phyloP scores from a whole-genome alignment of 2,329 filamentous ascomycete genomes.

The Biscogniauxia marginata region DNA sequence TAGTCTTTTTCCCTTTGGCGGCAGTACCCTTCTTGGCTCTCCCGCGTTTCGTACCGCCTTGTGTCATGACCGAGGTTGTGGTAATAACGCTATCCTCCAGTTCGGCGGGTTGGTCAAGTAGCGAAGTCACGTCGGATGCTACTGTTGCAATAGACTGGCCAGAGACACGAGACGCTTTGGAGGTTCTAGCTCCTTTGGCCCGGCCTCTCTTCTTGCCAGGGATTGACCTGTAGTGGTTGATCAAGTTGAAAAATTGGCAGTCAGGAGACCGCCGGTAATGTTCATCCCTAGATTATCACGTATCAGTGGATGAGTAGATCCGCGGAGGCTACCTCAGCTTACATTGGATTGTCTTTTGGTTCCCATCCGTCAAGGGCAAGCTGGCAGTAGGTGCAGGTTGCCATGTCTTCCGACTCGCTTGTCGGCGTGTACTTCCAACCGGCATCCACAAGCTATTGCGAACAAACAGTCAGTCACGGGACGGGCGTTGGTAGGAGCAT shows the following conservation, averaged over 20 bases:
- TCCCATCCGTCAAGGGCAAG: constrained; percentile 94
- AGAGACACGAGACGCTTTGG: constrained; percentile 68
- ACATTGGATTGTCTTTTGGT: constrained; percentile 84
- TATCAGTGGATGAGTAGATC: constrained; percentile 7
- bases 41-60: constrained; percentile 47
- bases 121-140: constrained; percentile 48
- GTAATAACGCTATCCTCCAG: constrained; percentile 61
- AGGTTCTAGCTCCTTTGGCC: constrained; percentile 56
- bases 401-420: constrained; percentile 80
- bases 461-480: constrained; percentile 20
- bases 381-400: constrained; percentile 87
- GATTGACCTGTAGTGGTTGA: constrained; percentile 50
- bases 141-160: constrained; percentile 54
- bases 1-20: constrained; percentile 45
- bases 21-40: constrained; percentile 56
- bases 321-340: constrained; percentile 34
- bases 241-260: constrained; percentile 79
- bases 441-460: constrained; percentile 72
- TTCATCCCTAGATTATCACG: constrained; percentile 62
- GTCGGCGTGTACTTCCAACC: constrained; percentile 94
- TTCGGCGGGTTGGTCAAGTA: constrained; percentile 47
- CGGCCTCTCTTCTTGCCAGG: constrained; percentile 53
- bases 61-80: constrained; percentile 58
- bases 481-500: background rate
- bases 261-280: constrained; percentile 76